These are phyloP conservation scores for Aspergillus sp. DNA, from an alignment of 2,329 filamentous ascomycete genomes.

Conservation along the genomic window DNA sequence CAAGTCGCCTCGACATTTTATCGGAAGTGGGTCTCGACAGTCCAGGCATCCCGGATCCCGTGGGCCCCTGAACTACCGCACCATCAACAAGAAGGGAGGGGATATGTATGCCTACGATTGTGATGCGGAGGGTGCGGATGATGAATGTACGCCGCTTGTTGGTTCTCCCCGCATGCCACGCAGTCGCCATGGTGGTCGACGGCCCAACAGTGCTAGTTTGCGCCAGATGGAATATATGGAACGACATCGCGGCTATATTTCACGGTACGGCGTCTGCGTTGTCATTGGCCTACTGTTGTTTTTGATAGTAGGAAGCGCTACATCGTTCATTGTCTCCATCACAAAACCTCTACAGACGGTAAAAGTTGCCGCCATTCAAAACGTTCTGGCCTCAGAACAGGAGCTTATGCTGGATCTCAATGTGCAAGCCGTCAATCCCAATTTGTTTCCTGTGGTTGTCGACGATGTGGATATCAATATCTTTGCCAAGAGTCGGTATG, in stretches of 20 bases:
- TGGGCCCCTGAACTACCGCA: slow-evolving; percentile 43
- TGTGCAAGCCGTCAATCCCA: slow-evolving; percentile 83
- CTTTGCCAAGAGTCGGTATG: slow-evolving; percentile 87
- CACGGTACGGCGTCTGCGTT: slow-evolving; percentile 75
- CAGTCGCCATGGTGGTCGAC: slow-evolving; percentile 46
- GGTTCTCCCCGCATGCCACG: slow-evolving; percentile 52
- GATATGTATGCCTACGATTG: slow-evolving; percentile 67
- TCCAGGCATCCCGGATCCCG: slow-evolving; percentile 64
- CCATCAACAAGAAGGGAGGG: slow-evolving; percentile 47
- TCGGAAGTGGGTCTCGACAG: slow-evolving; percentile 50
- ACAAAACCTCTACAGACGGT: slow-evolving; percentile 79
- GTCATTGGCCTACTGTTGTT: slow-evolving; percentile 74
- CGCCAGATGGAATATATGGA: slow-evolving; percentile 68
- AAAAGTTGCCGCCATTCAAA: slow-evolving; percentile 69
- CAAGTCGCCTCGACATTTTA: slow-evolving; percentile 52
- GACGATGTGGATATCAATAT: slow-evolving; percentile 82
- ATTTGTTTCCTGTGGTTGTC: slow-evolving; percentile 79
- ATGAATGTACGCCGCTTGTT: slow-evolving; percentile 80
- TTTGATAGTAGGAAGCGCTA: slow-evolving; percentile 72
- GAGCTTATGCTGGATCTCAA: slow-evolving; percentile 90
- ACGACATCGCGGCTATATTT: slow-evolving; percentile 57
- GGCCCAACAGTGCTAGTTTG: slow-evolving; percentile 49
- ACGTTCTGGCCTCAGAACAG: slow-evolving; percentile 87
- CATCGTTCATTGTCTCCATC: slow-evolving; percentile 83
- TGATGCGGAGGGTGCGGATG: slow-evolving; percentile 74